phyloP scores from a whole-genome alignment of 2,329 filamentous ascomycete species.

The Hypoxylon sp. region DNA sequence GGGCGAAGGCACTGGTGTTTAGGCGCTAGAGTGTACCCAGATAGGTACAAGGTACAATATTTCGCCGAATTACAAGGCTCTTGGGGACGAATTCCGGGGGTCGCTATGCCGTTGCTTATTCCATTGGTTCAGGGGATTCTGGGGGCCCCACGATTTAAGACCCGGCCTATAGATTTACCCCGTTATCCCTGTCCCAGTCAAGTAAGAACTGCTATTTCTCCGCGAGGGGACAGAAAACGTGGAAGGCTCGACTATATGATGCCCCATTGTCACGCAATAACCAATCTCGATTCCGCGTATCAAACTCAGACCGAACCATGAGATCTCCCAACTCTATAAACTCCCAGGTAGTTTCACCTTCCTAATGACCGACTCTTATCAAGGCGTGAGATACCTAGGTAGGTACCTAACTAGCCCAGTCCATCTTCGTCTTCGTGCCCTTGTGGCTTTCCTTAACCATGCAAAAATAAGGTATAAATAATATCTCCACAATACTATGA shows the following conservation, averaged over 20 bases:
- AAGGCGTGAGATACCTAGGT: not conserved
- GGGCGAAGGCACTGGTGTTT: slow-evolving; percentile 33
- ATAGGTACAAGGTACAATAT: slow-evolving; percentile 38
- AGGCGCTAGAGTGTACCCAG: slow-evolving; percentile 17
- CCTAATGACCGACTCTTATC: not conserved
- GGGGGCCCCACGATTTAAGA: slow-evolving; percentile 31
- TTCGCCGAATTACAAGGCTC: slow-evolving; percentile 40
- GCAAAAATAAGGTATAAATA: too few relatives aligned
- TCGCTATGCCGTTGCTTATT: slow-evolving; percentile 23
- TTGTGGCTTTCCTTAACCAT: not conserved
- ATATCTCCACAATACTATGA: too few relatives aligned
- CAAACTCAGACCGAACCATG: not conserved
- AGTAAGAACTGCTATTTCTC: slow-evolving; percentile 26
- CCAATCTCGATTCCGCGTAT: slow-evolving; percentile 1
- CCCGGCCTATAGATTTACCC: slow-evolving; percentile 33
- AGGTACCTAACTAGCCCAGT: not conserved
- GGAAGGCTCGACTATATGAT: not conserved
- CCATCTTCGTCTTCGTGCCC: not conserved
- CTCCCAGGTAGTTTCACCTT: not conserved
- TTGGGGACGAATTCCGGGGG: slow-evolving; percentile 26
- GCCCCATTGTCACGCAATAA: not conserved
- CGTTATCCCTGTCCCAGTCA: slow-evolving; percentile 29
- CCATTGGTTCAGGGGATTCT: slow-evolving; percentile 31
- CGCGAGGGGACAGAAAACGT: slow-evolving; percentile 12
- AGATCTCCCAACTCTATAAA: not conserved